Evolutionary conservation across 768 basidiomycete species (phyloP), one percentile per base, ranked within the genome.

Genomic region (Goffeauzyma gilvescens): DNA sequence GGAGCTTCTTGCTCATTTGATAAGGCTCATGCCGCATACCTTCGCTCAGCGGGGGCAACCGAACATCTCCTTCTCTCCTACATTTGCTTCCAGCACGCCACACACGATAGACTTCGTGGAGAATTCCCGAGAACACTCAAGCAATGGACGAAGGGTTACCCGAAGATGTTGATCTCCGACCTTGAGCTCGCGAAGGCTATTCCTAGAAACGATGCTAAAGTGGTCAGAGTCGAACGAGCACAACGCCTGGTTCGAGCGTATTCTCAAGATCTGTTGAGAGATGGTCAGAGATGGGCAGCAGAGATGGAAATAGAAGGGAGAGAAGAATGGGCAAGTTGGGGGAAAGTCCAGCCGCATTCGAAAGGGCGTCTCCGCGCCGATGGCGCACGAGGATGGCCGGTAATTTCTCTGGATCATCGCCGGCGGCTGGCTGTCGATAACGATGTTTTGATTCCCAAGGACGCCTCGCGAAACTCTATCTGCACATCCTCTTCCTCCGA

Each of bases 31-130:
- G 55, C 68, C 17, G 68, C 71, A 50, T 96, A 85, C 59, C 73
- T 90, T 24, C 77, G 81, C 33, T 72, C 82, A 13, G 78, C 79
- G 4, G 75, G 78, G 26, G 90, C 89, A 1, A 81, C 81, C 53
- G 90, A 98, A 58, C 90, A 98, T 51, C 68, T 98, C 37, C 67
- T 95, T n/a, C 72, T 96, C 10, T 73, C 83, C 0, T 90, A 79
- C 61, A 78, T 96, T 45, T 75, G 89, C 23, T 81, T 76, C 69
- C 78, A 84, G 53, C 75, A 79, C 45, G 68, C 72, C 4, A 49
- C 58, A 5, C 49, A 45, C 12, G 44, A 40, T 5, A 57, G 43
- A 35, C 50, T 55, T 49, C 36, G 30, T 44, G 18, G 50, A 18
- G 18, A 65, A 44, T 41, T 55, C 7, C 90, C 89, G 2, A 73